Conservation (phyloP, 257 asterid genomes). For the Solanum rostratum region DNA sequence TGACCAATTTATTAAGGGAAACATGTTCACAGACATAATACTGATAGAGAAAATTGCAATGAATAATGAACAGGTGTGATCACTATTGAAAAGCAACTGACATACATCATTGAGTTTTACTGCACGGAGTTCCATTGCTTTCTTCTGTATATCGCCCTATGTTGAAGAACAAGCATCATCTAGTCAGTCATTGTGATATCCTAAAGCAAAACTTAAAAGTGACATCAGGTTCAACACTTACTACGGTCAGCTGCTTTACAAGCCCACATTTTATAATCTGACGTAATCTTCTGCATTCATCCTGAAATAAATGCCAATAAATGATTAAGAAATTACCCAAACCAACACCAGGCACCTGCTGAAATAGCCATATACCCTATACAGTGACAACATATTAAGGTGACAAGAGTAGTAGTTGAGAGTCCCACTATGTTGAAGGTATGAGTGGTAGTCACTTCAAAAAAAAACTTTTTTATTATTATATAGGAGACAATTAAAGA, state of each 20-base stretch:
- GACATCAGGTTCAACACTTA: slow-evolving; percentile 26
- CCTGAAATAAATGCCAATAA: slow-evolving; percentile 32
- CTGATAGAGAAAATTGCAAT: background rate
- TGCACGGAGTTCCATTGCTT: slow-evolving; percentile 60
- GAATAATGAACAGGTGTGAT: background rate
- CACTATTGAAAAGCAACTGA: background rate
- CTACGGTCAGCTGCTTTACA: slow-evolving; percentile 59
- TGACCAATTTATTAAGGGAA: background rate
- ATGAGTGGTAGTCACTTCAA: background rate
- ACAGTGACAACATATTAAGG: background rate
- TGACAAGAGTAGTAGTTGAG: background rate
- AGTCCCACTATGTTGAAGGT: background rate
- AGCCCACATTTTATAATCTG: slow-evolving; percentile 80
- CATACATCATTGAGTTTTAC: slow-evolving; percentile 52
- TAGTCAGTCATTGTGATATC: background rate
- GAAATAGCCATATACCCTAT: background rate
- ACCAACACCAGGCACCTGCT: background rate
- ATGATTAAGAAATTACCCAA: background rate
- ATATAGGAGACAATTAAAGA: background rate
- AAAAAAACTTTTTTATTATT: background rate
- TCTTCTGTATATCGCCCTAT: slow-evolving; percentile 69
- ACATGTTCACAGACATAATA: background rate
- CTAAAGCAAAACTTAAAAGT: background rate
- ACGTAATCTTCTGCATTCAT: slow-evolving; percentile 75
- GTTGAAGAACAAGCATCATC: slow-evolving; percentile 6